Evolutionary conservation across 1,139 yeast genomes (phyloP).

Genomic region (Trichomonascaceae sp.): DNA sequence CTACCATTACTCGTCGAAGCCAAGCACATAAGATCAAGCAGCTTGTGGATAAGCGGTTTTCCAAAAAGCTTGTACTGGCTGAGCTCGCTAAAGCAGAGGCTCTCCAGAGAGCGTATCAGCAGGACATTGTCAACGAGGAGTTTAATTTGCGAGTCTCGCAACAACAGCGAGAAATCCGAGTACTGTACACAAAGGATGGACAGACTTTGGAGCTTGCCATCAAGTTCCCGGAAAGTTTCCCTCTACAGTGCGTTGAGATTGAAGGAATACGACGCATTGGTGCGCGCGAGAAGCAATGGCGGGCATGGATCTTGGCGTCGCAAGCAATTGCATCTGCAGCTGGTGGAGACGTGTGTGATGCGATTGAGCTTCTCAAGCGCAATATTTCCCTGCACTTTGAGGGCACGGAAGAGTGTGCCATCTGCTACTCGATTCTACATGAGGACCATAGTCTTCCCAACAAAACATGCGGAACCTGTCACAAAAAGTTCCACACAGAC

Average conservation of each 20-base stretch:
- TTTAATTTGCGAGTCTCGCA: no score
- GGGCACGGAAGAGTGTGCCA: conserved; percentile 94
- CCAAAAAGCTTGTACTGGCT: no score
- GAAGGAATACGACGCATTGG: conserved; percentile 76
- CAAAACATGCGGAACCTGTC: conserved; percentile 79
- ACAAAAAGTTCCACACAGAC: conserved; percentile 91
- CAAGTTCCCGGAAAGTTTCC: conserved; percentile 57
- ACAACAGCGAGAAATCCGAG: no score
- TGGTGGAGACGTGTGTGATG: conserved; percentile 73
- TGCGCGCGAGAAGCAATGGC: conserved; percentile 86
- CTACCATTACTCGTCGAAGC: no score
- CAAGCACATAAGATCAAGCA: no score
- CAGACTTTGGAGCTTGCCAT: conserved; percentile 75
- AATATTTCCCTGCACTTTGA: conserved; percentile 69
- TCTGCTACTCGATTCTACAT: conserved; percentile 83
- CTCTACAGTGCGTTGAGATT: conserved; percentile 58
- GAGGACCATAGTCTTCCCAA: conserved; percentile 87
- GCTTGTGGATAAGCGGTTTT: no score
- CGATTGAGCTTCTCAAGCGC: conserved; percentile 67
- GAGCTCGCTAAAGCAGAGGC: no score
- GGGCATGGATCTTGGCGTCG: conserved; percentile 87
- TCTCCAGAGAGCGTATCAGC: no score
- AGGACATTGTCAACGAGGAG: no score
- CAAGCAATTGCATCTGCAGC: conserved; percentile 60
- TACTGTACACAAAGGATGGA: conserved; percentile 72